Evolutionary conservation across 148 eudicot genomes (phyloP).

Genomic region (Polygonum maritimum): DNA sequence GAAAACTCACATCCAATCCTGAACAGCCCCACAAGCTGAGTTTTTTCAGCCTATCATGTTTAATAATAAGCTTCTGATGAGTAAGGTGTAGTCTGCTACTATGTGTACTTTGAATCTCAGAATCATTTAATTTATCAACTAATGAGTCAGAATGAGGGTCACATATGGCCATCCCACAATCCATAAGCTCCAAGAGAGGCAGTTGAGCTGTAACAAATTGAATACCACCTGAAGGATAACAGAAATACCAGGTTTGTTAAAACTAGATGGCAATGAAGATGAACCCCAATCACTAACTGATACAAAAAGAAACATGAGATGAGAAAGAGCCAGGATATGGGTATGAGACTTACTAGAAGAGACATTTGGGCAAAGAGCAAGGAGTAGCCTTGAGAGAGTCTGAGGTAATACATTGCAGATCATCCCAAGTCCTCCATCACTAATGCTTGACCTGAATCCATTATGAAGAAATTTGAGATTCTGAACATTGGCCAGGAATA

Average conservation of each 20-base stretch:
- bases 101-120: slow-evolving; percentile 32
- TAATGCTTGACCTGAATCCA: slow-evolving; percentile 72
- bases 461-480: background rate
- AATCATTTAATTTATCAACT: slow-evolving; percentile 21
- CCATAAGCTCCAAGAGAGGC: slow-evolving; percentile 88
- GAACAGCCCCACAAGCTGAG: slow-evolving; percentile 99
- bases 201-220: slow-evolving; percentile 96
- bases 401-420: slow-evolving; percentile 82
- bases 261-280: background rate
- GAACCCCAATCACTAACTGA: background rate
- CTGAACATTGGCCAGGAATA: background rate
- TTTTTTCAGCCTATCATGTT: slow-evolving; percentile 70
- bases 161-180: slow-evolving; percentile 88
- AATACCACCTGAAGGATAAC: slow-evolving; percentile 61
- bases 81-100: slow-evolving; percentile 46
- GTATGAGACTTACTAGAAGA: slow-evolving; percentile 60
- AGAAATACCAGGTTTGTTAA: background rate
- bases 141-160: slow-evolving; percentile 31
- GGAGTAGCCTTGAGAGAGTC: slow-evolving; percentile 63
- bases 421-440: slow-evolving; percentile 89
- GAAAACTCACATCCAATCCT: slow-evolving; percentile 81
- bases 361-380: slow-evolving; percentile 82
- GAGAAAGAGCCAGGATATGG: slow-evolving; percentile 1
- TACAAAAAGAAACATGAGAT: background rate
- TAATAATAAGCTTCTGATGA: slow-evolving; percentile 81